Conservation (phyloP, 495 filamentous ascomycete species). For the Penicillium malachiteum region DNA sequence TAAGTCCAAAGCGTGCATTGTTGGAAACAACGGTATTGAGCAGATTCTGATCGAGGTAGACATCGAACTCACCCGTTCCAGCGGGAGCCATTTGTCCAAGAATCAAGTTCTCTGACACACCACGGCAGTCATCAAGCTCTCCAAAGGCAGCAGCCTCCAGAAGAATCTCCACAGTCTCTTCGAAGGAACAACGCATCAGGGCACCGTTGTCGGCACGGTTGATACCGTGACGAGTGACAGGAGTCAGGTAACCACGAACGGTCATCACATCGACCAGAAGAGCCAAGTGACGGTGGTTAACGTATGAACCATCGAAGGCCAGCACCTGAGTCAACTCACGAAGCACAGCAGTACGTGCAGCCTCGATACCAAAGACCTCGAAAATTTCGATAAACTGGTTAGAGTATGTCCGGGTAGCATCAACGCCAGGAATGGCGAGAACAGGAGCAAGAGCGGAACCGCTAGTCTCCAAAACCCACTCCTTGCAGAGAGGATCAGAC, state of each 20-base stretch:
- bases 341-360: conserved; percentile 79
- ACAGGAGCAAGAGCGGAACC: conserved; percentile 83
- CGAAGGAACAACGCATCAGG: conserved; percentile 98
- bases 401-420: conserved; percentile 83
- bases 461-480: conserved; percentile 93
- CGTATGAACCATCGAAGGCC: conserved; percentile 96
- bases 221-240: conserved; percentile 96
- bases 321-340: conserved; percentile 86
- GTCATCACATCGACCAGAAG: conserved; percentile 99
- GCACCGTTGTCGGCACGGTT: conserved; percentile 97
- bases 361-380: conserved; percentile 93
- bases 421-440: conserved; percentile 81
- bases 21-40: conserved; percentile 91
- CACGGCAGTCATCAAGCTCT: conserved; percentile 95
- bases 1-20: conserved; percentile 76
- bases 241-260: conserved; percentile 85
- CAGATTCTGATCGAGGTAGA: conserved; percentile 90
- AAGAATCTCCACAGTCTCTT: conserved; percentile 98
- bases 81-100: conserved; percentile 94
- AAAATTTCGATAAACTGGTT: conserved; percentile 95
- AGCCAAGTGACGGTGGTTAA: conserved; percentile 96
- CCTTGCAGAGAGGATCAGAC: conserved; percentile 69
- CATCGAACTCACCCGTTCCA: conserved; percentile 92
- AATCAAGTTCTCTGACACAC: conserved; percentile 98
- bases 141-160: conserved; percentile 90